Conservation (phyloP, 331 rosid genomes). For the Quercus phellos region DNA sequence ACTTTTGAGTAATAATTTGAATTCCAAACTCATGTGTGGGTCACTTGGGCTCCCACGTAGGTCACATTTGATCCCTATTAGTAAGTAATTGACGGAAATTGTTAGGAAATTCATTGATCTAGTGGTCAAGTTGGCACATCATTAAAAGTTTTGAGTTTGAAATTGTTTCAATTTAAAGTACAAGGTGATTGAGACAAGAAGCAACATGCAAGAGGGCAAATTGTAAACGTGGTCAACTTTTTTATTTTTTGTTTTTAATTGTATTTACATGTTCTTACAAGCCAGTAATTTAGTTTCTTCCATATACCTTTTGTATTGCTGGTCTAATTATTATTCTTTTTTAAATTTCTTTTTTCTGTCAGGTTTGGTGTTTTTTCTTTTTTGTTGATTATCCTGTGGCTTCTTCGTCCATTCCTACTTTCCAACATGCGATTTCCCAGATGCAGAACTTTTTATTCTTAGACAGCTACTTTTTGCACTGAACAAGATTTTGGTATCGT, state of each 20-base stretch:
- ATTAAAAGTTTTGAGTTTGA: not conserved
- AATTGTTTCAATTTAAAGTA: not conserved
- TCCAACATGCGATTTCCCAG: constrained; percentile 29
- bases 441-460: constrained; percentile 28
- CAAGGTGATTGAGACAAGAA: not conserved
- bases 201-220: not conserved
- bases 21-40: not conserved
- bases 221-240: not conserved
- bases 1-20: not conserved
- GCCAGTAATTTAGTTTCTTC: not conserved
- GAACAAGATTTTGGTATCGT: constrained; percentile 20
- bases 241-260: not conserved
- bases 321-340: not conserved
- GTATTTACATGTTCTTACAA: not conserved
- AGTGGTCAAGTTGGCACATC: not conserved
- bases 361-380: constrained; percentile 50
- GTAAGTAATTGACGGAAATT: not conserved
- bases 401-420: constrained; percentile 30
- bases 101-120: not conserved
- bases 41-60: too few relatives aligned
- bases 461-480: constrained; percentile 21
- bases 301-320: not conserved
- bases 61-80: not conserved
- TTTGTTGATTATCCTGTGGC: constrained; percentile 37
- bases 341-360: constrained; percentile 24